These are phyloP conservation scores for Odontarrhena argentea DNA, from an alignment of 345 rosid species.

Conservation along the genomic window DNA sequence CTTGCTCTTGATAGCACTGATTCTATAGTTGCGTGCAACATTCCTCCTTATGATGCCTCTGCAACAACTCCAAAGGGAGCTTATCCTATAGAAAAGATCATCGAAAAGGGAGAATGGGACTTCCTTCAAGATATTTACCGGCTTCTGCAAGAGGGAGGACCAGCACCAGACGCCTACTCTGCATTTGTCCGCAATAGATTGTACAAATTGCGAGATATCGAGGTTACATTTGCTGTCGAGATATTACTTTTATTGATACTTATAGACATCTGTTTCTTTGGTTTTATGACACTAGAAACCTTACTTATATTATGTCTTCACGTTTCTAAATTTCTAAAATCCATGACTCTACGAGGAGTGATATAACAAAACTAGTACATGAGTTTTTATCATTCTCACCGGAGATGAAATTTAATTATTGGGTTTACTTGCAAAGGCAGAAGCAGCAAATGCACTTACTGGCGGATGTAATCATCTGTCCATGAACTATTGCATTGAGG, in stretches of 20 bases:
- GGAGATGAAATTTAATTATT: no score
- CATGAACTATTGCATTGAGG: constrained; percentile 99
- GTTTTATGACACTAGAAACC: background rate
- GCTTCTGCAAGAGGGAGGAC: constrained; percentile 44
- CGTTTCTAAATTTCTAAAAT: no score
- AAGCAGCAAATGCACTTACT: constrained; percentile 56
- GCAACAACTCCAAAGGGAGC: constrained; percentile 63
- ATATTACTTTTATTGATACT: background rate
- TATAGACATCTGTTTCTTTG: background rate
- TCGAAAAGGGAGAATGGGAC: constrained; percentile 66
- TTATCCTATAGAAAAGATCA: constrained; percentile 78
- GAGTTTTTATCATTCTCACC: background rate
- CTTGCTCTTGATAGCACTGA: constrained; percentile 58
- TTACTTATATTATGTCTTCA: background rate
- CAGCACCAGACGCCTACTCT: constrained; percentile 51
- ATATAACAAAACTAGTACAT: background rate
- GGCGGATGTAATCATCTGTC: constrained; percentile 90
- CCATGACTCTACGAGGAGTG: background rate
- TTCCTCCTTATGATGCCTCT: constrained; percentile 65
- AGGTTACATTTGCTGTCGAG: constrained; percentile 47
- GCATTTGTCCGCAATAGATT: constrained; percentile 73
- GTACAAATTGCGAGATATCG: constrained; percentile 47
- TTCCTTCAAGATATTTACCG: constrained; percentile 59
- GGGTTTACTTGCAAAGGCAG: no score
- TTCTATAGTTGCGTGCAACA: constrained; percentile 55